Conservation (phyloP, 352 stramenopile species). For the Phytophthora boehmeriae region DNA sequence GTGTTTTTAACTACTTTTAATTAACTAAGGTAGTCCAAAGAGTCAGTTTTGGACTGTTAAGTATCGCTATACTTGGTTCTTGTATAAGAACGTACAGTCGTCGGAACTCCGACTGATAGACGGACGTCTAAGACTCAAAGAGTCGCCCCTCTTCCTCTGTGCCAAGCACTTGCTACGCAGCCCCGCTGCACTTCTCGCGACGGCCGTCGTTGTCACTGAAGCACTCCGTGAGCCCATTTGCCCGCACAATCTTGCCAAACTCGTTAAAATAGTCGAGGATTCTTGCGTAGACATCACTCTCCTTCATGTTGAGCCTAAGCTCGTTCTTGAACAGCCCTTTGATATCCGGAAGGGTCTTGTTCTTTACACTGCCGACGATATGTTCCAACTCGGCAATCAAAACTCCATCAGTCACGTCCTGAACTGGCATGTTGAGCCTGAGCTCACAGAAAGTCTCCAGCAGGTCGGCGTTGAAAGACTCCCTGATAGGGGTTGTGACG, state of each 20-base stretch:
- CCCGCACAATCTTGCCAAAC: background rate
- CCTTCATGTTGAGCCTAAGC: slow-evolving; percentile 1
- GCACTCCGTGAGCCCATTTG: background rate
- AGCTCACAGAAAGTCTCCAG: background rate
- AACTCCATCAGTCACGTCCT: background rate
- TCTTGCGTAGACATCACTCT: slow-evolving; percentile 1
- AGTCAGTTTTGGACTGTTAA: too few species aligned
- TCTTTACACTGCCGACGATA: background rate
- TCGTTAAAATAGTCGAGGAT: slow-evolving; percentile 9
- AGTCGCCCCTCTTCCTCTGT: too few species aligned
- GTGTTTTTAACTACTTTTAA: too few species aligned
- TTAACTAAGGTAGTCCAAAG: too few species aligned
- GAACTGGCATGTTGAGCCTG: background rate
- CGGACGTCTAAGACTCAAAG: too few species aligned
- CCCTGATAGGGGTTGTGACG: background rate
- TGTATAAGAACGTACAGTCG: too few species aligned
- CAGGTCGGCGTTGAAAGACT: slow-evolving; percentile 1
- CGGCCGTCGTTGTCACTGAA: background rate
- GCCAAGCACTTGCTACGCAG: too few species aligned
- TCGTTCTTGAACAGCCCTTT: too few species aligned
- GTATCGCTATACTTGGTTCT: too few species aligned
- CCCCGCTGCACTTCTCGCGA: too few species aligned
- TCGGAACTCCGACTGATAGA: too few species aligned
- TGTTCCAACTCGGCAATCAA: background rate
- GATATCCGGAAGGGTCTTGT: background rate